These are phyloP conservation scores for Remersonia thermophila DNA, from an alignment of 2,329 filamentous ascomycete genomes.

Conservation along the genomic window DNA sequence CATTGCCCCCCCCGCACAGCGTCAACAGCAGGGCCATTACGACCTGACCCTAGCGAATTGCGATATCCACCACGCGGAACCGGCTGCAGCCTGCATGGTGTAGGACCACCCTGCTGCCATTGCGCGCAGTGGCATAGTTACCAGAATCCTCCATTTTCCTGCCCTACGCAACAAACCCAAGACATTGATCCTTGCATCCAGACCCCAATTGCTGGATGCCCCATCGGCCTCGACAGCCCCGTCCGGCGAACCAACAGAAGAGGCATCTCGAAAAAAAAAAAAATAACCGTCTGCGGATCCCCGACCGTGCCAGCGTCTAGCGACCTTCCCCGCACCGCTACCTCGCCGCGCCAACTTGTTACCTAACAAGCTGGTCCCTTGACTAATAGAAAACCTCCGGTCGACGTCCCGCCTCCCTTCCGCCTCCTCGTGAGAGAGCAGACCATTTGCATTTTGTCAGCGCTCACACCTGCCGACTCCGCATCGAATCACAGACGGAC, in stretches of 20 bases:
- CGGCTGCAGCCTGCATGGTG: too few relatives aligned
- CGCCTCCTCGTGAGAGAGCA: conserved; percentile 16
- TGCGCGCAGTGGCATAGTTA: too few relatives aligned
- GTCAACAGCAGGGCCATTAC: too few relatives aligned
- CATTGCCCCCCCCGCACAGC: too few relatives aligned
- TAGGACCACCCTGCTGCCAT: too few relatives aligned
- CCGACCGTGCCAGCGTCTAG: conserved; percentile 8
- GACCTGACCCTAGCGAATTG: too few relatives aligned
- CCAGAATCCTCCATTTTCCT: too few relatives aligned
- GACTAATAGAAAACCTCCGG: conserved; percentile 34
- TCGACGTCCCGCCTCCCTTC: conserved; percentile 9
- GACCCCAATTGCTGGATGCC: too few relatives aligned
- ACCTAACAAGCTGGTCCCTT: conserved; percentile 32
- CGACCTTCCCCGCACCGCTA: conserved; percentile 30
- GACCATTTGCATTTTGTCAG: conserved; percentile 4
- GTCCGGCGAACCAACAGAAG: background rate
- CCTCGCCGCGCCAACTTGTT: conserved; percentile 24
- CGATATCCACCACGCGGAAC: too few relatives aligned
- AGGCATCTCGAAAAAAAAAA: conserved; percentile 5
- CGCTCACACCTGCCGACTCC: conserved; percentile 8
- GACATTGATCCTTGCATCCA: too few relatives aligned
- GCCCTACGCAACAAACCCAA: too few relatives aligned
- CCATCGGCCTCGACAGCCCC: background rate
- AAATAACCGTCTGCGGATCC: conserved; percentile 15
- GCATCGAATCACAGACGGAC: conserved; percentile 11